phyloP scores from a whole-genome alignment of 805 yeast genomes.

The Nakazawaea holstii region DNA sequence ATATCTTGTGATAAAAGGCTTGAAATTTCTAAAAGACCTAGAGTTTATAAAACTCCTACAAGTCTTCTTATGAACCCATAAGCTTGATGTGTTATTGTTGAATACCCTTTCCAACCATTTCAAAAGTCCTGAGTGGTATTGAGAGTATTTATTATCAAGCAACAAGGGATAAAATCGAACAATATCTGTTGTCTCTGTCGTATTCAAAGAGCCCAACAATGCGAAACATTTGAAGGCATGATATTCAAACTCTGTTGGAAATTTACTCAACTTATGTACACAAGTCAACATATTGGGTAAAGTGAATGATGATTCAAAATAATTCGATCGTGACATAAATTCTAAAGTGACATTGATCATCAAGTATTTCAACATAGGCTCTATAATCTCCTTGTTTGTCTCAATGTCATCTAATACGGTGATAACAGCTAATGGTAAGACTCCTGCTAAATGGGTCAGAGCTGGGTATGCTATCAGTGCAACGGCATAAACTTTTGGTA shows the following conservation, averaged over 20 bases:
- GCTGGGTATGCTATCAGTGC: not conserved
- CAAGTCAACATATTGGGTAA: not conserved
- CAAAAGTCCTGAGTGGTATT: not conserved
- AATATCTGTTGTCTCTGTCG: not conserved
- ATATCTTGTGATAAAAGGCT: not conserved
- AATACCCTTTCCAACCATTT: slow-evolving; percentile 3
- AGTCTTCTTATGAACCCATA: not conserved
- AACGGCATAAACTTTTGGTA: not conserved
- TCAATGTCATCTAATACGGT: not conserved
- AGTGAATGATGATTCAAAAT: not conserved
- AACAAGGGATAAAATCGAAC: not conserved
- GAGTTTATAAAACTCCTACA: not conserved
- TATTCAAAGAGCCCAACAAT: not conserved
- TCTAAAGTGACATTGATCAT: not conserved
- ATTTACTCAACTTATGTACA: not conserved
- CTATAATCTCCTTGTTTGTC: not conserved
- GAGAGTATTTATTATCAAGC: not conserved
- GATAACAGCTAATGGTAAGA: not conserved
- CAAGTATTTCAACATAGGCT: not conserved
- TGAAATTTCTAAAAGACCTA: not conserved
- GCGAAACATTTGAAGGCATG: not conserved
- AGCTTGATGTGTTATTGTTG: not conserved
- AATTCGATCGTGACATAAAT: not conserved
- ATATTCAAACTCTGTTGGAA: slow-evolving; percentile 1
- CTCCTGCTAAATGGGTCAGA: not conserved